Conservation (phyloP, 2,329 filamentous ascomycete genomes). For the Ophiocordyceps robertsii region DNA sequence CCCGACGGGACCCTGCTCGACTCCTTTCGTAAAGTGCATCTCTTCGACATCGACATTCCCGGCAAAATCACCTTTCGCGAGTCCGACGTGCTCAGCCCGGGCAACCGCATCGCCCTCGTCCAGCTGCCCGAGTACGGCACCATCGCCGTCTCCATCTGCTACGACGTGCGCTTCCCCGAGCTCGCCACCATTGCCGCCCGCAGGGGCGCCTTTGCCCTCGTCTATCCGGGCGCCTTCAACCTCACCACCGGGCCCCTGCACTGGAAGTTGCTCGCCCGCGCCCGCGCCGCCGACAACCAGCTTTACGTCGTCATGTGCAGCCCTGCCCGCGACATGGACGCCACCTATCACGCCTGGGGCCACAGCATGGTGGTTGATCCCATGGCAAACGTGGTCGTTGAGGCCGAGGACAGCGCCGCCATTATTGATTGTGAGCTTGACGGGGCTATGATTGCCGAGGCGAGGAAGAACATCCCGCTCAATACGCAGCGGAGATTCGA, state of each 20-base stretch:
- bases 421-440: slow-evolving; percentile 63
- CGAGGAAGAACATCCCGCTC: slow-evolving; percentile 73
- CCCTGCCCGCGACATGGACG: slow-evolving; percentile 66
- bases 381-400: slow-evolving; percentile 65
- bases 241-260: slow-evolving; percentile 83
- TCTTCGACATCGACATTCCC: slow-evolving; percentile 97
- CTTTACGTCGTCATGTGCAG: slow-evolving; percentile 87
- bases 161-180: slow-evolving; percentile 94
- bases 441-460: slow-evolving; percentile 55
- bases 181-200: slow-evolving; percentile 79
- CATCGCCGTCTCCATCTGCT: slow-evolving; percentile 86
- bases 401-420: slow-evolving; percentile 67
- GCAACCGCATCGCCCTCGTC: slow-evolving; percentile 73
- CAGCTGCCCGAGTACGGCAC: slow-evolving; percentile 81
- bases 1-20: slow-evolving; percentile 70
- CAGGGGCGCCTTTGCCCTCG: slow-evolving; percentile 69
- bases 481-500: slow-evolving; percentile 81
- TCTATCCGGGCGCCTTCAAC: slow-evolving; percentile 98
- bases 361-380: slow-evolving; percentile 84
- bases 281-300: slow-evolving; percentile 85
- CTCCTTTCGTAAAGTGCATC: slow-evolving; percentile 83
- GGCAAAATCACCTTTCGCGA: slow-evolving; percentile 88
- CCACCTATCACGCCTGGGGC: slow-evolving; percentile 80
- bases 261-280: slow-evolving; percentile 74
- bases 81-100: slow-evolving; percentile 75